Percentiles rank a stretch among this genome's conserved stretches.
Evolutionary conservation across 2,329 filamentous ascomycete genomes (phyloP).

Genomic region (Coleophoma cylindrospora): DNA sequence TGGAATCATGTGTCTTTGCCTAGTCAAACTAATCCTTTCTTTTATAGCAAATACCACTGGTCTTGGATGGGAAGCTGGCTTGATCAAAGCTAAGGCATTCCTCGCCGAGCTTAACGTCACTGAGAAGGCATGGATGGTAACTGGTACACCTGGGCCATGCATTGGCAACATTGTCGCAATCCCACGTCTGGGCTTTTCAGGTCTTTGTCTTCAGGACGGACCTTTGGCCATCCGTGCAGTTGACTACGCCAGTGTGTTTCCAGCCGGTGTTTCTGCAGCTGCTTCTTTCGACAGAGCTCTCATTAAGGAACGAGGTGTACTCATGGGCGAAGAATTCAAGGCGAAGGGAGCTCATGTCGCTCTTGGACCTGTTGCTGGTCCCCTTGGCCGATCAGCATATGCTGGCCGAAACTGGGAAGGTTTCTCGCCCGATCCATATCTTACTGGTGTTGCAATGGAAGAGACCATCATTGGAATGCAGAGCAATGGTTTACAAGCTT

Average conservation of each 20-base stretch:
- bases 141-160: constrained; percentile 55
- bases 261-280: constrained; percentile 61
- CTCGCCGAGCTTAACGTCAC: constrained; percentile 73
- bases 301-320: constrained; percentile 41
- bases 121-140: constrained; percentile 72
- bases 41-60: constrained; percentile 18
- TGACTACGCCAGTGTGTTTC: constrained; percentile 67
- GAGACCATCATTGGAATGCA: constrained; percentile 29
- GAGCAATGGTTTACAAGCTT: constrained; percentile 28
- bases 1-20: background rate
- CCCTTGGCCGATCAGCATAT: constrained; percentile 40
- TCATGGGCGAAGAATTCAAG: constrained; percentile 55
- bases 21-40: background rate
- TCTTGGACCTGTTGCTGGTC: constrained; percentile 43
- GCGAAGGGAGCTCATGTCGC: constrained; percentile 73
- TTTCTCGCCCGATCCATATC: constrained; percentile 27
- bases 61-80: constrained; percentile 56
- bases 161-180: constrained; percentile 73
- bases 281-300: constrained; percentile 64
- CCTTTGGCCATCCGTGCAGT: constrained; percentile 65
- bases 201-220: constrained; percentile 65
- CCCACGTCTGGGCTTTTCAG: constrained; percentile 62
- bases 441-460: constrained; percentile 26
- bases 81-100: constrained; percentile 58
- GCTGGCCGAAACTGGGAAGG: constrained; percentile 37